These are phyloP conservation scores for Neofusicoccum laricinum DNA, from an alignment of 2,329 filamentous ascomycete genomes.

Conservation along the genomic window DNA sequence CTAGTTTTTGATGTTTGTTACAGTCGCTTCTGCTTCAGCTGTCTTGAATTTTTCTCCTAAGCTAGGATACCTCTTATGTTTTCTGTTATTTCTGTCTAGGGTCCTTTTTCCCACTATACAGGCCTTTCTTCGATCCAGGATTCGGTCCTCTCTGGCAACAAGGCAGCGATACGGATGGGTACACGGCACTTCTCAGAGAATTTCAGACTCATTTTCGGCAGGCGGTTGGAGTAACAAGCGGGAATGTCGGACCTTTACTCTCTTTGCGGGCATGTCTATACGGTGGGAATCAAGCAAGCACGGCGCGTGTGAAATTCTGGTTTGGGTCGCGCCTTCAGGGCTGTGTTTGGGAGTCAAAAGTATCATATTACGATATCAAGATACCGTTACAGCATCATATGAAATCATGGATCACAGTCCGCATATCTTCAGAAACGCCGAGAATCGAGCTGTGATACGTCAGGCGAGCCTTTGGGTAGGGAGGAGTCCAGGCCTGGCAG, in stretches of 20 bases:
- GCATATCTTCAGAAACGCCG: background rate
- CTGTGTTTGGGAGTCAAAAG: constrained; percentile 13
- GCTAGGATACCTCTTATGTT: constrained; percentile 13
- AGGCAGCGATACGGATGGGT: constrained; percentile 3
- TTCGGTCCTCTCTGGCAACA: constrained; percentile 2
- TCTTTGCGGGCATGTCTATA: constrained; percentile 11
- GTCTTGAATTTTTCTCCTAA: background rate
- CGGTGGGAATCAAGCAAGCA: constrained; percentile 1
- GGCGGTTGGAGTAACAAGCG: constrained; percentile 11
- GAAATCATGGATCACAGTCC: constrained; percentile 9
- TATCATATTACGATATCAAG: constrained; percentile 15
- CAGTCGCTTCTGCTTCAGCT: background rate
- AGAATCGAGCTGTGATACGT: background rate
- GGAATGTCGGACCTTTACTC: background rate
- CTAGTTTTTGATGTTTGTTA: background rate
- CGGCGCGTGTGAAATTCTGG: constrained; percentile 7
- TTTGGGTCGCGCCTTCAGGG: background rate
- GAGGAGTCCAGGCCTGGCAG: background rate
- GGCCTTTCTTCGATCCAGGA: background rate
- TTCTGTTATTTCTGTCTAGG: background rate
- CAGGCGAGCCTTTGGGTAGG: background rate
- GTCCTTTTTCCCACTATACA: background rate
- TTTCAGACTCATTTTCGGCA: constrained; percentile 4
- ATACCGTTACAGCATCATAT: constrained; percentile 15
- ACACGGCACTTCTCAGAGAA: background rate